These are phyloP conservation scores for Pistacia integerrima DNA, from an alignment of 345 rosid species.

Conservation along the genomic window DNA sequence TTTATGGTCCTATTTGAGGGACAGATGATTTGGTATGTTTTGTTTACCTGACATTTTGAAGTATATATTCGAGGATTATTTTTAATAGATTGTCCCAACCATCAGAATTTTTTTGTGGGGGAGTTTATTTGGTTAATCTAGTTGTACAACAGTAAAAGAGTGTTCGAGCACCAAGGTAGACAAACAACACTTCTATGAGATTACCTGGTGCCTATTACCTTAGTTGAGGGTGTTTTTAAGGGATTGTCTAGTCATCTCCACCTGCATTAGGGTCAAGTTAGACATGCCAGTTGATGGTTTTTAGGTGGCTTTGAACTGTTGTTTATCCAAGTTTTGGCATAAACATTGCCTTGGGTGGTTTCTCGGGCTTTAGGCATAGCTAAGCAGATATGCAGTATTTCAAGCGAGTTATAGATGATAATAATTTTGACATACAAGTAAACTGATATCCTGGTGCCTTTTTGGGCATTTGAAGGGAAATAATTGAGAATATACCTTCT, in stretches of 20 bases:
- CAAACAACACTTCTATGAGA: neutral
- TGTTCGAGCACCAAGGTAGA: neutral
- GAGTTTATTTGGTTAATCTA: neutral
- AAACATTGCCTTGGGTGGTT: neutral
- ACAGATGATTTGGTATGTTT: neutral
- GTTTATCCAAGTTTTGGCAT: neutral
- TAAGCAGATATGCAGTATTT: neutral
- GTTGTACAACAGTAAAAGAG: no score
- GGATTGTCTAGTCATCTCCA: neutral
- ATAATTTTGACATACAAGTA: neutral
- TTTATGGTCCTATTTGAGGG: neutral
- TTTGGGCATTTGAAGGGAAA: neutral
- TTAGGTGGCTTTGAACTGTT: neutral
- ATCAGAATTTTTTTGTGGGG: neutral
- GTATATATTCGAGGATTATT: no score
- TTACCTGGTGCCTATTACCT: neutral
- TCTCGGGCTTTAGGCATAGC: neutral
- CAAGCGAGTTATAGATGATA: neutral
- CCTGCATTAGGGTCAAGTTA: conserved; percentile 1
- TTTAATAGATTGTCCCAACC: neutral
- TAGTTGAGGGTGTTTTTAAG: neutral
- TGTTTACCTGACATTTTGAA: neutral
- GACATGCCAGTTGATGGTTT: neutral
- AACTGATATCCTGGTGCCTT: neutral
- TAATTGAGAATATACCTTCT: neutral